These are phyloP conservation scores for Cyclanthera cordifolia DNA, from an alignment of 306 rosid species.

Conservation along the genomic window DNA sequence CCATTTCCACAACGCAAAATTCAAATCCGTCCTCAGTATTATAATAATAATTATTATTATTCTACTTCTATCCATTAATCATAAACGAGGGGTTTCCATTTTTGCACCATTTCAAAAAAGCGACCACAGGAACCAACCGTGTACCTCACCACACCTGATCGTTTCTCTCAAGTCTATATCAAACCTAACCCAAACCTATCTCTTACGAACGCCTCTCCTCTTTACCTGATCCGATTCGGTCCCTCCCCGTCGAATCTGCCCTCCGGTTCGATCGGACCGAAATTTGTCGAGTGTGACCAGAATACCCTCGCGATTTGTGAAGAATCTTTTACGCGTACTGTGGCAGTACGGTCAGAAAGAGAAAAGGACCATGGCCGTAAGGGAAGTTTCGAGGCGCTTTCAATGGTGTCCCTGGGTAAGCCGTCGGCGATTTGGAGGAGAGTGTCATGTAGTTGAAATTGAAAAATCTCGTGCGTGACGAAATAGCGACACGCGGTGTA, in stretches of 20 bases:
- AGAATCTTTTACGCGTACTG: constrained; percentile 1
- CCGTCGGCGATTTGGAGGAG: constrained; percentile 11
- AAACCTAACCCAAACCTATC: constrained; percentile 13
- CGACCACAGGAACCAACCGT: background rate
- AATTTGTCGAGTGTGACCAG: background rate
- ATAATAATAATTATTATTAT: too few species aligned
- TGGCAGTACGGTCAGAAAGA: background rate
- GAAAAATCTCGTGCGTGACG: constrained; percentile 5
- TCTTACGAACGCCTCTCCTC: constrained; percentile 1
- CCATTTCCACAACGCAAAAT: too few species aligned
- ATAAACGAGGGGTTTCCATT: background rate
- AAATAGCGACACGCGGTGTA: background rate
- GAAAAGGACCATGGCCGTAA: background rate
- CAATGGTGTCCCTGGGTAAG: background rate
- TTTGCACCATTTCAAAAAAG: too few species aligned
- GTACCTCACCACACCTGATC: constrained; percentile 9
- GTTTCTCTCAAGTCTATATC: background rate
- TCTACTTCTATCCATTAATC: background rate
- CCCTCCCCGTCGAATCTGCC: background rate
- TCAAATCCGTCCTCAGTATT: too few species aligned
- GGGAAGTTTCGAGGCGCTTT: constrained; percentile 2
- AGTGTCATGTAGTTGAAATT: background rate
- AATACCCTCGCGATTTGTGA: background rate
- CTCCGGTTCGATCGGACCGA: background rate
- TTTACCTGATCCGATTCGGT: background rate